phyloP scores from a whole-genome alignment of 2,329 filamentous ascomycete species.

The Colletotrichum higginsianum region DNA sequence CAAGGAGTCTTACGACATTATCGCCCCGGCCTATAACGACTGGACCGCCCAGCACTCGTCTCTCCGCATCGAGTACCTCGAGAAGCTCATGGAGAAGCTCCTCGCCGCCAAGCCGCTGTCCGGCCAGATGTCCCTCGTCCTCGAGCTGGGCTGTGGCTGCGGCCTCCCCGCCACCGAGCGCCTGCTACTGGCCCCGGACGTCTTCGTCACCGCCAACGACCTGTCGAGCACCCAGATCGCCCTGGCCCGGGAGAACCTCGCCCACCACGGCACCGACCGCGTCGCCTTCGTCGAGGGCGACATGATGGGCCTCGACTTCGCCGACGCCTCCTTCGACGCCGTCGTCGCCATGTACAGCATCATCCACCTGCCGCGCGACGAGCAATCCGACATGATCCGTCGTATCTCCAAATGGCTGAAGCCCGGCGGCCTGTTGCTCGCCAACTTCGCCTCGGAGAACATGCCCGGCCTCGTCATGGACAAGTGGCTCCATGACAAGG shows the following conservation, averaged over 20 bases:
- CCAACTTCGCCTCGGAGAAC: conserved; percentile 58
- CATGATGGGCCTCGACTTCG: conserved; percentile 55
- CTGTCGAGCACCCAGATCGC: conserved; percentile 57
- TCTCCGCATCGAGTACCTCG: conserved; percentile 53
- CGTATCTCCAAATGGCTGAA: conserved; percentile 64
- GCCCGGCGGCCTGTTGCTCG: conserved; percentile 65
- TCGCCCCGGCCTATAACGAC: conserved; percentile 56
- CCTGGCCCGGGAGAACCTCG: conserved; percentile 44
- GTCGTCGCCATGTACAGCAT: conserved; percentile 68
- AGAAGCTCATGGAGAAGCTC: conserved; percentile 50
- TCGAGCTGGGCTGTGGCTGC: conserved; percentile 61
- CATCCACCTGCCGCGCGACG: conserved; percentile 66
- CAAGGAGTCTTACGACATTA: conserved; percentile 57
- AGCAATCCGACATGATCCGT: conserved; percentile 63
- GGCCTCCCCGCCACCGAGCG: conserved; percentile 55
- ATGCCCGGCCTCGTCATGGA: conserved; percentile 50
- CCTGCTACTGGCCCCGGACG: conserved; percentile 49
- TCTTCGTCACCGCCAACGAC: conserved; percentile 57
- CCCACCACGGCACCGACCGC: conserved; percentile 36
- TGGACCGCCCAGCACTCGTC: conserved; percentile 54
- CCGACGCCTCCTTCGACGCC: conserved; percentile 58
- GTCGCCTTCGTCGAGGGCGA: conserved; percentile 54
- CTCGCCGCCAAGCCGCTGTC: conserved; percentile 28
- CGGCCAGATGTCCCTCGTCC: conserved; percentile 45
- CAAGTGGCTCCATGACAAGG: conserved; percentile 56